A percentile compares a stretch with the other conserved stretches of the same genome.
Evolutionary conservation across 345 rosid species (phyloP).

Genomic region (Eucalyptus curtisii): DNA sequence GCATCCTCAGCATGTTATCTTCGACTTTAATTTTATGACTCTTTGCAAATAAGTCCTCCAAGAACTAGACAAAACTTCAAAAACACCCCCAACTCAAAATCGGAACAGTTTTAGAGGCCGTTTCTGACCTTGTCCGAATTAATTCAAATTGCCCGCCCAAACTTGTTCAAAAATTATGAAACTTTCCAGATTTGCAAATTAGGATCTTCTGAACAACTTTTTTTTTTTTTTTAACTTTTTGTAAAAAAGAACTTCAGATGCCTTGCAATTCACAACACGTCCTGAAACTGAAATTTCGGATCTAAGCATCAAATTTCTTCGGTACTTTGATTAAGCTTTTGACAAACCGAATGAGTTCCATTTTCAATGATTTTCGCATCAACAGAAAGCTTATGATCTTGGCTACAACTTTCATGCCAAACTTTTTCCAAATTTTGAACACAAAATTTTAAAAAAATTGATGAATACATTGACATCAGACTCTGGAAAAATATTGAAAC

Average conservation of each 20-base stretch:
- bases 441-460: neutral
- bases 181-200: neutral
- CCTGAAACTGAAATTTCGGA: neutral
- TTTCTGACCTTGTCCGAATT: neutral
- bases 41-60: neutral
- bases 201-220: neutral
- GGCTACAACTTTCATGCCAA: neutral
- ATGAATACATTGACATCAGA: neutral
- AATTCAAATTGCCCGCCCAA: neutral
- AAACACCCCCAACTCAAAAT: neutral
- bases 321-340: neutral
- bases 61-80: neutral
- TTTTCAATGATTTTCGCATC: neutral
- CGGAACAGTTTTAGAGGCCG: neutral
- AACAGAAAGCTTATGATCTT: neutral
- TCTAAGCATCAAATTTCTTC: neutral
- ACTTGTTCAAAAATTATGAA: neutral
- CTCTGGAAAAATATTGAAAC: too few species aligned
- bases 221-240: neutral
- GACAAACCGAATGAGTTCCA: neutral
- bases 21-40: neutral
- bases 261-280: neutral
- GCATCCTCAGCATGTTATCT: neutral
- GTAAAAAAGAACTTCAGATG: neutral
- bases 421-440: neutral